These are phyloP conservation scores for Cryptococcus sp. DNA, from an alignment of 1,284 basidiomycete species.

Conservation along the genomic window DNA sequence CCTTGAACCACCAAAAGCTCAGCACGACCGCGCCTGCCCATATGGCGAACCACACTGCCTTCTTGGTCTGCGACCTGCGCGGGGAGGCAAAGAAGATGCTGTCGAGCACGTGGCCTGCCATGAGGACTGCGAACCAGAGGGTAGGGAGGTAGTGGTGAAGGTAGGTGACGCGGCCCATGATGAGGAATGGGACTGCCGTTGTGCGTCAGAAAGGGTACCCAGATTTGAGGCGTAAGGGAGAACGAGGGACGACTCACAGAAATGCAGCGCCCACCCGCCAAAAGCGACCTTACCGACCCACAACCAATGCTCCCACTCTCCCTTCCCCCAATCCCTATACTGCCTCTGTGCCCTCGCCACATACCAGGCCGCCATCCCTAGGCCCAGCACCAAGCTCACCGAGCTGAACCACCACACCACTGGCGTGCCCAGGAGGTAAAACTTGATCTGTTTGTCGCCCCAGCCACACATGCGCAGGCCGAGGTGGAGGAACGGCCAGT, in stretches of 20 bases:
- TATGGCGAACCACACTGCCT: conserved; percentile 67
- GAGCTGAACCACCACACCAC: conserved; percentile 87
- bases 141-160: conserved; percentile 68
- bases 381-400: conserved; percentile 61
- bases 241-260: conserved; percentile 56
- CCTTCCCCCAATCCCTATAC: conserved; percentile 80
- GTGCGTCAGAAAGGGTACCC: conserved; percentile 1
- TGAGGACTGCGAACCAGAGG: conserved; percentile 90
- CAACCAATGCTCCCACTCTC: conserved; percentile 90
- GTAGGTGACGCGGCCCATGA: conserved; percentile 78
- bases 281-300: conserved; percentile 90
- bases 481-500: conserved; percentile 89
- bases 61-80: conserved; percentile 61
- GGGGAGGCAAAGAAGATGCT: conserved; percentile 80
- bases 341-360: conserved; percentile 80
- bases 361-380: conserved; percentile 63
- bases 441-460: conserved; percentile 83
- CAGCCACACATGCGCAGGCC: conserved; percentile 97
- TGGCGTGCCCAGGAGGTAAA: conserved; percentile 89
- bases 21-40: conserved; percentile 62
- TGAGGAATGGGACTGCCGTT: conserved; percentile 76
- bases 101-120: conserved; percentile 85
- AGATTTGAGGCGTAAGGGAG: not conserved
- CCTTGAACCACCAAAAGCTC: conserved; percentile 92
- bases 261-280: conserved; percentile 91